Base-by-base conservation (phyloP, 2,329 filamentous ascomycete species). In the Furcasterigmium furcatum region DNA sequence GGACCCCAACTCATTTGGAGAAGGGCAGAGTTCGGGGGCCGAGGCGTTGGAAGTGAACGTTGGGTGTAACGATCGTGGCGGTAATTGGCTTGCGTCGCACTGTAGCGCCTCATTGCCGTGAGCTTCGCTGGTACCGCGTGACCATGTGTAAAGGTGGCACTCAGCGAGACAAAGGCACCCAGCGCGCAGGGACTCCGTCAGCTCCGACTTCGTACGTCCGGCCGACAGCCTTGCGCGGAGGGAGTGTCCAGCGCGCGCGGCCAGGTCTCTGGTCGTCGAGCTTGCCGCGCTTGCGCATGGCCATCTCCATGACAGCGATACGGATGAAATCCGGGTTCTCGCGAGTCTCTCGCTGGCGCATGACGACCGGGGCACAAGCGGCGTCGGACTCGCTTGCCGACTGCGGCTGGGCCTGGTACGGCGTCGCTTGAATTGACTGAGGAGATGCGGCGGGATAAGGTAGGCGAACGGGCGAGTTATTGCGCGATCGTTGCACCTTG, bases 271-370 rank as follows among this genome's bases (percentile, higher is more conserved):
- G 76, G 55, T 83, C 79, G 54, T 84, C 81, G 43, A 87, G 69
- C 61, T 87, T 87, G 53, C 83, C 83, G 36, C 70, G 71, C 56
- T 77, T 79, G 46, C 83, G 78, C 83, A 87, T 87, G 12, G 82
- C 77, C 77, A 87, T 85, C 58, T 87, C 83, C 75, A 87, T 80
- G 42, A 87, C 83, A 29, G 83, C 83, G 45, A 87, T 79, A 54
- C 83, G 78, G 57, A 87, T 85, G 57, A 87, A 87, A 56, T 87
- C 82, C 34, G 82, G 76, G 54, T 87, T 87, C 61, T 87, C 83
- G 24, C 83, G 79, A 71, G 85, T 78, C 60, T 87, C 83, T 39
- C 83, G 76, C 61, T 85, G 83, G 19, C 82, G 77, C 55, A 73
- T 68, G 53, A 71, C 63, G 39, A 72, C 70, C 32, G 77, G 65